Evolutionary conservation across 169 alveolate species (phyloP), one percentile per base, ranked within the genome.

Genomic region (Babesia bigemina): DNA sequence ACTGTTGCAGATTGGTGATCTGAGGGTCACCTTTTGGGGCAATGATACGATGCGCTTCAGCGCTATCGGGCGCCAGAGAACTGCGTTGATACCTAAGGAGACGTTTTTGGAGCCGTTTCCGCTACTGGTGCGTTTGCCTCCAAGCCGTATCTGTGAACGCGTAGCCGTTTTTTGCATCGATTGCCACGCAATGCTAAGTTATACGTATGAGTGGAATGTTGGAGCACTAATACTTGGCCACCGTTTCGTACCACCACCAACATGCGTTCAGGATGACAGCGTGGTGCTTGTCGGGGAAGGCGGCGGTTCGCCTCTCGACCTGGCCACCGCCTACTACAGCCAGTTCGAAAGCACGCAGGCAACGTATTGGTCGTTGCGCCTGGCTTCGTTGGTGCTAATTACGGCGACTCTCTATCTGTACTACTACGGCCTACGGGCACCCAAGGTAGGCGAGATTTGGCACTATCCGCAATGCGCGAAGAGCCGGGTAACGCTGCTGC

Each of bases 11-110:
- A 59, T 83, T 26, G 90, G 90, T 28, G 90, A 83, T 26, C 17
- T 83, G 26, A 71, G 84, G 26, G 67, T 83, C 26, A 74, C 90
- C 16, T 83, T 83, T 65, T 83, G 83, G 75, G 90, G 90, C 50
- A 75, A 69, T n/a, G 70, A 59, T 12, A 47, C 53, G 17, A 24
- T 50, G 58, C 49, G 75, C 10, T 74, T 83, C 44, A 74, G 84
- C 48, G 81, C 71, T 14, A 75, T 83, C 0, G 90, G 90, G 21
- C 45, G 66, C 24, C 90, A 83, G 58, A 52, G 48, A 36, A 28
- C 77, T 1, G 63, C 65, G 33, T n/a, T 74, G 36, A 28, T 83
- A n/a, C 71, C 58, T 6, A 67, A 58, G 60, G 90, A 83, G 10
- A 12, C 39, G 66, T 28, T 44, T 14, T 21, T 83, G 39, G 83